Evolutionary conservation across 176 grass and related monocot species (phyloP), one percentile per base, ranked within the genome.

Genomic region (Hordeum marinum): DNA sequence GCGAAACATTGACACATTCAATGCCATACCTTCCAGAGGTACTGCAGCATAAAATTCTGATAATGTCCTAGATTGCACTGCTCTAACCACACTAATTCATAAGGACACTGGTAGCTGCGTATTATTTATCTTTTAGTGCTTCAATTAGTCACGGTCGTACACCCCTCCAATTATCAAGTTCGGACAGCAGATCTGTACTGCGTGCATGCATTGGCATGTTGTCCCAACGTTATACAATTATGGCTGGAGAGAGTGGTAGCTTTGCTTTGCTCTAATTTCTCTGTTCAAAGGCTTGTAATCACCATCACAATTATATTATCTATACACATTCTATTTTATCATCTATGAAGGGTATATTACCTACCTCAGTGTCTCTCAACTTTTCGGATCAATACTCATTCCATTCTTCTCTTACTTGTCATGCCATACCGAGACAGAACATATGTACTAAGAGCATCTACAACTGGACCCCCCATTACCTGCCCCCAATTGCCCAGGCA

Each of bases 351-450:
- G 58, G n/a, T 79, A 63, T 4, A 79, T 61, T 62, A 62, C 76
- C 76, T 62, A 62, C 76, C 76, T 62, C 69, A 78, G 14, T 59
- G 55, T 77, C 52, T 75, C 46, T 55, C 29, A 37, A 61, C 31
- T 60, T 60, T 54, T 79, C 23, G 34, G 75, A 40, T 79, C 64
- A 78, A 61, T 59, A 78, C 32, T 17, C 54, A 39, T 60, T 39
- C 54, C 20, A 62, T 42, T 78, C 21, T 62, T 78, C 24, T 78
- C 35, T 61, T 36, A 70, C 55, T 60, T 61, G 34, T 78, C 34
- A 34, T 77, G 74, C 36, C 67, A 70, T 39, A 70, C 35, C 1
- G 20, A 40, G 43, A 43, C 41, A 11, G 2, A 43, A 3, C 41
- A 43, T 12, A 43, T 11, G 41, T 43, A 43, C 41, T 43, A 43